A percentile compares a stretch with the other conserved stretches of the same genome.
phyloP scores from a whole-genome alignment of 306 rosid genomes.

The Malus fusca region DNA sequence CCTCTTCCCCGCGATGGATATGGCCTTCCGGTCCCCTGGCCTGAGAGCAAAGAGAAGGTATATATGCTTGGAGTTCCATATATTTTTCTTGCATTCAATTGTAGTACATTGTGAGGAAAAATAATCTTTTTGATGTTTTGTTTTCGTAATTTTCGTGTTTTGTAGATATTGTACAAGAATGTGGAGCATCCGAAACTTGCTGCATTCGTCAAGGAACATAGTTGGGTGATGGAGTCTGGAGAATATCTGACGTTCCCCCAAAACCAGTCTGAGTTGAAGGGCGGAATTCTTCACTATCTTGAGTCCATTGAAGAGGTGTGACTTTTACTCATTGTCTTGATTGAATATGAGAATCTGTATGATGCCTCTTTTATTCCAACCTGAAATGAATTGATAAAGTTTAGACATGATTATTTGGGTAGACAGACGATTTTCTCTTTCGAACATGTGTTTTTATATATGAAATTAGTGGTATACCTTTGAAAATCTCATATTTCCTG shows the following conservation, averaged over 20 bases:
- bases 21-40: conserved; percentile 59
- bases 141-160: conserved; percentile 32
- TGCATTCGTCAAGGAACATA: conserved; percentile 60
- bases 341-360: neutral
- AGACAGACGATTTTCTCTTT: neutral
- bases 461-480: neutral
- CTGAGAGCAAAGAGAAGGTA: conserved; percentile 82
- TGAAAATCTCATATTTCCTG: neutral
- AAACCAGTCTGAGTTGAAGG: conserved; percentile 64
- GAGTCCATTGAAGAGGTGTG: conserved; percentile 89
- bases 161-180: conserved; percentile 79
- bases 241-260: conserved; percentile 79
- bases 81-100: conserved; percentile 1
- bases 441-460: neutral
- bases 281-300: conserved; percentile 85
- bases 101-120: conserved; percentile 5
- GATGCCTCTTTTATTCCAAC: neutral
- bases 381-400: neutral
- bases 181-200: conserved; percentile 92
- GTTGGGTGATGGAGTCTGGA: conserved; percentile 69
- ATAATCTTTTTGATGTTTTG: conserved; percentile 6
- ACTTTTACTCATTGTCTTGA: conserved; percentile 3
- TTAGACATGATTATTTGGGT: neutral
- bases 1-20: conserved; percentile 75
- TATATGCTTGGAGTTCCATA: conserved; percentile 3